Conservation (phyloP, 352 stramenopile genomes). For the Phytophthora pluvialis region DNA sequence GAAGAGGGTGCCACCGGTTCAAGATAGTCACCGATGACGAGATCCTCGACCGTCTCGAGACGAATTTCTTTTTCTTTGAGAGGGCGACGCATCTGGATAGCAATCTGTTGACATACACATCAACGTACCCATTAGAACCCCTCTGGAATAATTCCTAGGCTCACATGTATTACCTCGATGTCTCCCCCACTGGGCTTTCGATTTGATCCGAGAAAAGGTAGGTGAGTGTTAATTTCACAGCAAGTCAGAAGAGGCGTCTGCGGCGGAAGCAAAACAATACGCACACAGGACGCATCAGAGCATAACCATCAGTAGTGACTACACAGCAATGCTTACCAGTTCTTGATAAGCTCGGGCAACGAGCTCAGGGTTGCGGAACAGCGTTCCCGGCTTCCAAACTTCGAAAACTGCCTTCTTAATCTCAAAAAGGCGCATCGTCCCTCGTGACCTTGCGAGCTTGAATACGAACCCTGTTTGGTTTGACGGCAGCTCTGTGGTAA, state of each 20-base stretch:
- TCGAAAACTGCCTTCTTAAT: slow-evolving; percentile 85
- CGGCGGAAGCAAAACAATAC: not conserved
- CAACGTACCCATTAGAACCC: slow-evolving; percentile 4
- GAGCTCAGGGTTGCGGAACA: slow-evolving; percentile 74
- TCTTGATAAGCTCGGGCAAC: slow-evolving; percentile 69
- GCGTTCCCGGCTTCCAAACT: slow-evolving; percentile 66
- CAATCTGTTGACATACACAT: slow-evolving; percentile 43
- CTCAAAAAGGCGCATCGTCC: slow-evolving; percentile 78
- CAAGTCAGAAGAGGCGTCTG: slow-evolving; percentile 58
- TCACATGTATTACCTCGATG: slow-evolving; percentile 53
- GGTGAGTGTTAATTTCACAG: slow-evolving; percentile 54
- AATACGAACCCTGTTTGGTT: slow-evolving; percentile 49
- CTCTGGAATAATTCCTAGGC: not conserved
- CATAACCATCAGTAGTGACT: not conserved
- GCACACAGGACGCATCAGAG: slow-evolving; percentile 1
- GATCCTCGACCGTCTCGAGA: slow-evolving; percentile 47
- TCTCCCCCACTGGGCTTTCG: slow-evolving; percentile 69
- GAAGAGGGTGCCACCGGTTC: slow-evolving; percentile 19
- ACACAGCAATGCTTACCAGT: slow-evolving; percentile 45
- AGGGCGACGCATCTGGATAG: slow-evolving; percentile 59
- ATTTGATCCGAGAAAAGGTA: slow-evolving; percentile 76
- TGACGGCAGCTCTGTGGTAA: slow-evolving; percentile 27
- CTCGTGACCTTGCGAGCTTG: slow-evolving; percentile 62
- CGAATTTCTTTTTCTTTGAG: slow-evolving; percentile 70
- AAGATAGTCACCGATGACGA: slow-evolving; percentile 67